Evolutionary conservation across 2,329 filamentous ascomycete genomes (phyloP).

Genomic region (Hysterium pulicare): DNA sequence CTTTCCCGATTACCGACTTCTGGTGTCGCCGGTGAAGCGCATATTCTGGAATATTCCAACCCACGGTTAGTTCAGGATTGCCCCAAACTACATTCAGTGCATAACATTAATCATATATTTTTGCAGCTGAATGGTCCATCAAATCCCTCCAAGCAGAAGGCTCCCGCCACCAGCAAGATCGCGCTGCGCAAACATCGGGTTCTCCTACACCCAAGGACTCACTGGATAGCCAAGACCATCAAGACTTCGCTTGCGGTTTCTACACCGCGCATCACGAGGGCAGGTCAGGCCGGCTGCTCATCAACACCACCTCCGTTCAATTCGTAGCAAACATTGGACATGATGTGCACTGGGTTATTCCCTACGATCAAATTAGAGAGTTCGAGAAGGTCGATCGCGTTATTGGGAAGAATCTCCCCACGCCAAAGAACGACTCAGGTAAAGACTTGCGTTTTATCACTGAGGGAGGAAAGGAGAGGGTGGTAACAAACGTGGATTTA

Average conservation of each 20-base stretch:
- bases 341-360: constrained; percentile 12
- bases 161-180: constrained; percentile 10
- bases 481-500: constrained; percentile 19
- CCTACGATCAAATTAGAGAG: constrained; percentile 15
- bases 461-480: constrained; percentile 9
- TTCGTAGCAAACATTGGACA: constrained; percentile 15
- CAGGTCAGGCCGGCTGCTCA: constrained; percentile 14
- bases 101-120: constrained; percentile 1
- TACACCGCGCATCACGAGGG: constrained; percentile 18
- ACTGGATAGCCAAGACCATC: constrained; percentile 2
- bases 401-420: constrained; percentile 17
- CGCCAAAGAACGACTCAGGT: constrained; percentile 14
- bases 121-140: constrained; percentile 32
- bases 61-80: constrained; percentile 16
- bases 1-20: constrained; percentile 34
- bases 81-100: neutral
- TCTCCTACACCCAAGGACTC: neutral
- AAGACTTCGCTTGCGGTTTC: constrained; percentile 18
- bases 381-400: constrained; percentile 25
- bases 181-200: neutral
- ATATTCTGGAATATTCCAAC: constrained; percentile 38
- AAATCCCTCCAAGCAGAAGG: constrained; percentile 28
- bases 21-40: constrained; percentile 34
- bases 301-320: constrained; percentile 15
- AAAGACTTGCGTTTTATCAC: constrained; percentile 19